A percentile compares a stretch with the other conserved stretches of the same genome.
Evolutionary conservation across 257 asterid species (phyloP).

Genomic region (Jacaranda mimosifolia): DNA sequence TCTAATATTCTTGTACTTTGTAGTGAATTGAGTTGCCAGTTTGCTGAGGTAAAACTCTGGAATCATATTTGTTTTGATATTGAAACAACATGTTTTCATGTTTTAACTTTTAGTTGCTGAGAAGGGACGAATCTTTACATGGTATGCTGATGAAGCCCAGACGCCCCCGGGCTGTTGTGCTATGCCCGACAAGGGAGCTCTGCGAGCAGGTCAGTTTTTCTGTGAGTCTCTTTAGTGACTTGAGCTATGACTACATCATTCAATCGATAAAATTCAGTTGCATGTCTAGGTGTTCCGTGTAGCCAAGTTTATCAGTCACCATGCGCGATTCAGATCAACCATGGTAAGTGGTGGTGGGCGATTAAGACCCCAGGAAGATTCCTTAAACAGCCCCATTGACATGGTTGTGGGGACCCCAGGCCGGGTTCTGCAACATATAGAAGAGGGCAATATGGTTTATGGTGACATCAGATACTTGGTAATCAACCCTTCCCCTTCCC

Average conservation of each 20-base stretch:
- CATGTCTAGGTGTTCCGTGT: constrained; percentile 80
- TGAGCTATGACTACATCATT: neutral
- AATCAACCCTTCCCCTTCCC: constrained; percentile 27
- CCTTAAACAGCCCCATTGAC: constrained; percentile 88
- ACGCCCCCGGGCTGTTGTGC: constrained; percentile 94
- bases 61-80: neutral
- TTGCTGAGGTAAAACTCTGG: neutral
- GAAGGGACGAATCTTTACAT: constrained; percentile 78
- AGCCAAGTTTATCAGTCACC: constrained; percentile 87
- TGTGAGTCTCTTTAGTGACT: constrained; percentile 13
- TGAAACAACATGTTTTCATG: constrained; percentile 23
- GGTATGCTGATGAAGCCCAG: constrained; percentile 94
- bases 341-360: constrained; percentile 99
- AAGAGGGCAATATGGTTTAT: constrained; percentile 92
- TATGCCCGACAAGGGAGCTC: constrained; percentile 99
- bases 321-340: constrained; percentile 91
- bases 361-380: constrained; percentile 93
- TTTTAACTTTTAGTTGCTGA: constrained; percentile 67
- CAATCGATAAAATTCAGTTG: constrained; percentile 26
- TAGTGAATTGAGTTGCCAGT: constrained; percentile 2
- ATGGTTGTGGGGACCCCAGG: constrained; percentile 99
- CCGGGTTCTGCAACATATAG: constrained; percentile 94
- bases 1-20: neutral
- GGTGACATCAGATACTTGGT: constrained; percentile 97
- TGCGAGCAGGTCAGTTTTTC: constrained; percentile 81